Evolutionary conservation across 257 asterid species (phyloP).

Genomic region (Linderniella brevidens): DNA sequence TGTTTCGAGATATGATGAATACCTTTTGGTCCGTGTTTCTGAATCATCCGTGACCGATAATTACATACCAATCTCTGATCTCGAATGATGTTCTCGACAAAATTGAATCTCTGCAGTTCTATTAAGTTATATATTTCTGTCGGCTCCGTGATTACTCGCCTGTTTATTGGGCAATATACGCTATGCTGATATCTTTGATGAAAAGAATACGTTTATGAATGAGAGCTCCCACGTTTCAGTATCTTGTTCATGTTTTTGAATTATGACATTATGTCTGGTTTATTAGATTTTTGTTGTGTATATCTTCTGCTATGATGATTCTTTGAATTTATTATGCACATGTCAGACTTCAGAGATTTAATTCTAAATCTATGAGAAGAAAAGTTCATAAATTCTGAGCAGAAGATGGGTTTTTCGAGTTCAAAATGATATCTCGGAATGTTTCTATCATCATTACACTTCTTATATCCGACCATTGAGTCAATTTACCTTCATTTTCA

Average conservation of each 20-base stretch:
- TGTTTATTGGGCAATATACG: constrained; percentile 1
- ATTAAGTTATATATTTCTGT: background rate
- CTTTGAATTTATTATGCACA: background rate
- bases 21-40: constrained; percentile 4
- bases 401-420: background rate
- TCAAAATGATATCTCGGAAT: background rate
- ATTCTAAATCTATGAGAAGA: background rate
- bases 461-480: background rate
- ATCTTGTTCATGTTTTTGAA: background rate
- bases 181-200: constrained; percentile 7
- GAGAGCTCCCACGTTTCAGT: constrained; percentile 10
- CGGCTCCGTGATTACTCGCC: constrained; percentile 1
- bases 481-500: no score
- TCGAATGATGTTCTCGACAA: background rate
- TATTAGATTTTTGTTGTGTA: background rate
- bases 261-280: no score
- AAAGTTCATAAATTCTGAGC: background rate
- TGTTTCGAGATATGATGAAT: background rate
- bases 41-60: constrained; percentile 2
- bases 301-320: constrained; percentile 1
- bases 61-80: background rate
- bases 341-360: constrained; percentile 6
- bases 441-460: background rate
- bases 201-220: constrained; percentile 1
- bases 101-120: background rate